Conservation (phyloP, 352 stramenopile species). For the Blastocystis sp. region DNA sequence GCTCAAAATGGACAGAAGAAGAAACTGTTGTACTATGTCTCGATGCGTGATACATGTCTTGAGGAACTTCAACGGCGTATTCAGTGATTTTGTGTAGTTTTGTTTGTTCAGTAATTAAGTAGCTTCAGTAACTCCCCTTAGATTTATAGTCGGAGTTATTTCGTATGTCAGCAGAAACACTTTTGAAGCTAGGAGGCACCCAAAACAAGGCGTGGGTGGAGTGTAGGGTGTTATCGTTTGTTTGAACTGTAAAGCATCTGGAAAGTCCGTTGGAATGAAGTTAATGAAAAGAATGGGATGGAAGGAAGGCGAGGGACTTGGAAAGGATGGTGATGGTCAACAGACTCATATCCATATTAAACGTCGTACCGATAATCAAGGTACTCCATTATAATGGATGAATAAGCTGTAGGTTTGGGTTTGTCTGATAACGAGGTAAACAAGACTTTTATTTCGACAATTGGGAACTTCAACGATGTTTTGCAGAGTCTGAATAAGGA, state of each 20-base stretch:
- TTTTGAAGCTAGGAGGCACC: constrained; percentile 46
- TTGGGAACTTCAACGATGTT: constrained; percentile 41
- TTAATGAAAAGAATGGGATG: constrained; percentile 59
- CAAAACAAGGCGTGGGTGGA: constrained; percentile 57
- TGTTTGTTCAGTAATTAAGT: constrained; percentile 25
- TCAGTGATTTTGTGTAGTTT: background rate
- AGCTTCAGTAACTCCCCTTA: background rate
- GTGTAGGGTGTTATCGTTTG: background rate
- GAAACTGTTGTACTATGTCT: constrained; percentile 44
- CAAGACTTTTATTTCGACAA: constrained; percentile 53
- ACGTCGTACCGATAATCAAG: background rate
- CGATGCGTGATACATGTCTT: constrained; percentile 9
- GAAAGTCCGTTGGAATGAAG: constrained; percentile 52
- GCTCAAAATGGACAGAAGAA: constrained; percentile 52
- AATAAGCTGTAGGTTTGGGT: constrained; percentile 14
- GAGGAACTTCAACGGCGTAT: background rate
- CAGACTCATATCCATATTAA: constrained; percentile 60
- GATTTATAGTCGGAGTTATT: constrained; percentile 36
- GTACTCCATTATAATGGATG: background rate
- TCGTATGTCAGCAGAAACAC: constrained; percentile 6
- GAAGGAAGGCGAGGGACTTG: constrained; percentile 49
- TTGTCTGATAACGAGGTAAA: constrained; percentile 22
- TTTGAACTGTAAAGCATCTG: background rate
- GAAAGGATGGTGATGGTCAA: constrained; percentile 51
- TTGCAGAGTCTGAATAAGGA: constrained; percentile 45